Conservation (phyloP, 2,329 filamentous ascomycete species). For the Fusarium equiseti region DNA sequence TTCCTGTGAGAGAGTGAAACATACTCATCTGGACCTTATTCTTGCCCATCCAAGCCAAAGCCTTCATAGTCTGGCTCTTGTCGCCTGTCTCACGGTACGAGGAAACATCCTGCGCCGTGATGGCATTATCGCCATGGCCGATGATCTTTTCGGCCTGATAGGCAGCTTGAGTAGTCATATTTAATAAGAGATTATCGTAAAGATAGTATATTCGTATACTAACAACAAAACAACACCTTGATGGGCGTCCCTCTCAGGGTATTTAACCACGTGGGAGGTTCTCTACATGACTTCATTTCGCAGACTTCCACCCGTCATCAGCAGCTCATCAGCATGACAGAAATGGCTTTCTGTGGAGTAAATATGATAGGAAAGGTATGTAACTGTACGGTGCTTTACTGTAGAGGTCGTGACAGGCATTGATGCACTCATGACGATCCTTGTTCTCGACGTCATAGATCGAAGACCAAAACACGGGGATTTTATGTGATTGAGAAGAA, state of each 20-base stretch:
- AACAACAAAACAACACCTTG: background rate
- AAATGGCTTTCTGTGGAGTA: background rate
- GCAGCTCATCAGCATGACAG: constrained; percentile 33
- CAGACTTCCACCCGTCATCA: constrained; percentile 16
- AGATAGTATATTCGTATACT: background rate
- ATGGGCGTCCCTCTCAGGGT: background rate
- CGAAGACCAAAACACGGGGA: constrained; percentile 1
- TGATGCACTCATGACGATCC: constrained; percentile 40
- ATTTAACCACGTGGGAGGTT: constrained; percentile 8
- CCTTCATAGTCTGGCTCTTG: constrained; percentile 77
- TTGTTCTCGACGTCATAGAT: constrained; percentile 35
- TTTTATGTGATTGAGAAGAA: background rate
- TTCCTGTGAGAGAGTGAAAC: background rate
- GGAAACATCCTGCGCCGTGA: constrained; percentile 75
- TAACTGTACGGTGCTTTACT: background rate
- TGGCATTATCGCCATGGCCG: constrained; percentile 74
- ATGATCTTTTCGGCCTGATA: constrained; percentile 73
- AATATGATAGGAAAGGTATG: background rate
- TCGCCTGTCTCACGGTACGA: constrained; percentile 66
- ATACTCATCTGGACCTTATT: constrained; percentile 77
- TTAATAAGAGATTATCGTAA: background rate
- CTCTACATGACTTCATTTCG: constrained; percentile 22
- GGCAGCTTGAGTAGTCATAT: constrained; percentile 69
- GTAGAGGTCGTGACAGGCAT: background rate
- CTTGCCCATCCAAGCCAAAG: constrained; percentile 85